A percentile compares a stretch with the other conserved stretches of the same genome.
phyloP scores from a whole-genome alignment of 768 basidiomycete species.

The Cantharellus cinnabarinus region DNA sequence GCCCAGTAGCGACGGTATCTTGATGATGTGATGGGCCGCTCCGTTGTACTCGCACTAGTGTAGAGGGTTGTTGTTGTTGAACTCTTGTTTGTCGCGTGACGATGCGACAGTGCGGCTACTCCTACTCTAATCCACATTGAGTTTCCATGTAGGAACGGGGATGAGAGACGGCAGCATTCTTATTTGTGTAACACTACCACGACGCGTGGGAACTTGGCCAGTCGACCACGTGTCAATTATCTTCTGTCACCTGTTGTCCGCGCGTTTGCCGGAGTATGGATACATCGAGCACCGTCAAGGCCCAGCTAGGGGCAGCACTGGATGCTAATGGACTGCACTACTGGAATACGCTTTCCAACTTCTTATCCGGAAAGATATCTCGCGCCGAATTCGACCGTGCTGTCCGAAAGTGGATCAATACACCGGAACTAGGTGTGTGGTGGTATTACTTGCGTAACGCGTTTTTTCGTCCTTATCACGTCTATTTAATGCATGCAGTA shows the following conservation, averaged over 20 bases:
- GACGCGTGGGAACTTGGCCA: no score
- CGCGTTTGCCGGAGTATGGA: neutral
- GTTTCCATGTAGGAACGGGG: no score
- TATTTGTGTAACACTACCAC: no score
- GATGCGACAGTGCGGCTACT: no score
- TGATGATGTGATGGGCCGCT: neutral
- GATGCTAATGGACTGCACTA: constrained; percentile 4
- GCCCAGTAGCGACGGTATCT: constrained; percentile 31
- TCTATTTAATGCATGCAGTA: neutral
- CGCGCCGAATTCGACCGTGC: constrained; percentile 5
- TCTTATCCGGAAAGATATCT: constrained; percentile 5
- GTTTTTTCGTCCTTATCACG: neutral
- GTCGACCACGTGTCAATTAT: constrained; percentile 10
- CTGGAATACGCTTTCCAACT: constrained; percentile 5
- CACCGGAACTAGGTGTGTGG: constrained; percentile 6
- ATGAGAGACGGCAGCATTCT: no score
- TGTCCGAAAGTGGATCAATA: constrained; percentile 8
- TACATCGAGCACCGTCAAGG: neutral
- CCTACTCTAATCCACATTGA: no score
- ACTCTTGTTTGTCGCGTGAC: no score
- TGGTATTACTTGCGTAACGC: neutral
- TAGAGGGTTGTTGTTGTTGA: no score
- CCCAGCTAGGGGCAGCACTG: constrained; percentile 4
- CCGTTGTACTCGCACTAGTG: no score
- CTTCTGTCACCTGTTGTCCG: no score